Conservation (phyloP, 805 yeast species). For the Candida nonsorbophila region DNA sequence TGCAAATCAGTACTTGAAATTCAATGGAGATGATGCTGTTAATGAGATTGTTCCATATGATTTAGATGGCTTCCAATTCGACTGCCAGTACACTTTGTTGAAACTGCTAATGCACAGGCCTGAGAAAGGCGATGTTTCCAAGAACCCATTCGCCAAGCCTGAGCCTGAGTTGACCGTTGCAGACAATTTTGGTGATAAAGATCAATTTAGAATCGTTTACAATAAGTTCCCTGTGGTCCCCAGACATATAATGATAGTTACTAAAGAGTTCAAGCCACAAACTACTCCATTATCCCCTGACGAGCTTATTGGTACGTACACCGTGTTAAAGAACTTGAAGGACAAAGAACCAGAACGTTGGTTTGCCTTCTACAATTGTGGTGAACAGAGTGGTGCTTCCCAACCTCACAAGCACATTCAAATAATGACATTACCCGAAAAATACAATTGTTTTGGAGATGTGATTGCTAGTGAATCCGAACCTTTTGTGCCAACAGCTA, state of each 20-base stretch:
- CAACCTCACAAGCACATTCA: conserved; percentile 92
- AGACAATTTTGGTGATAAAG: conserved; percentile 45
- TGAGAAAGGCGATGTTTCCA: conserved; percentile 32
- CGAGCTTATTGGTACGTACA: conserved; percentile 61
- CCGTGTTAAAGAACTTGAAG: conserved; percentile 49
- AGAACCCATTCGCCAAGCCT: conserved; percentile 76
- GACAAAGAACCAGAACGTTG: conserved; percentile 39
- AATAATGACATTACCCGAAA: conserved; percentile 63
- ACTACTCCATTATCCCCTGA: conserved; percentile 60
- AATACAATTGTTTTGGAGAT: conserved; percentile 56
- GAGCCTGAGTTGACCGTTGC: conserved; percentile 69
- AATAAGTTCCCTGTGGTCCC: conserved; percentile 86
- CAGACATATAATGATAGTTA: conserved; percentile 73
- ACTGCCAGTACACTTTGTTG: conserved; percentile 23
- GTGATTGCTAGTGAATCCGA: conserved; percentile 33
- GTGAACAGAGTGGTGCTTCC: conserved; percentile 88
- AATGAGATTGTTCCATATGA: conserved; percentile 21
- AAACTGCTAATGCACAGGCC: conserved; percentile 33
- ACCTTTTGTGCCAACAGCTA: conserved; percentile 47
- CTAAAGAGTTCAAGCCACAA: conserved; percentile 71
- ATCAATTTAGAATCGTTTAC: conserved; percentile 56
- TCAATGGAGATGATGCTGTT: conserved; percentile 43
- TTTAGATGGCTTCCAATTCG: conserved; percentile 15
- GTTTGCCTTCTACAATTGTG: conserved; percentile 86
- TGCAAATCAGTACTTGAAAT: conserved; percentile 40